Base-by-base conservation (phyloP, 495 filamentous ascomycete genomes). In the Penicillium turbatum region DNA sequence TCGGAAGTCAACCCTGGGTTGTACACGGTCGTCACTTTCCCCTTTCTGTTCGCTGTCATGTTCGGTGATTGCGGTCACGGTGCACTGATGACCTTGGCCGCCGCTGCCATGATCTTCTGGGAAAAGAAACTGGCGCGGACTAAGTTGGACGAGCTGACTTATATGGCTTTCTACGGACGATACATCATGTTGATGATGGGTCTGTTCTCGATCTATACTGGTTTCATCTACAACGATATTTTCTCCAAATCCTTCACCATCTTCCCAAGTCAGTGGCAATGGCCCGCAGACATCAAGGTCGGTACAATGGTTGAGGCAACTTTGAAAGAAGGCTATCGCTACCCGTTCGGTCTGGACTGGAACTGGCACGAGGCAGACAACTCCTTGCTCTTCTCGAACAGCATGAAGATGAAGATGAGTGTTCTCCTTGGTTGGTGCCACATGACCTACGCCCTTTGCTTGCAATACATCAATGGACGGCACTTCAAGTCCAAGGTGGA, bases 111-210 rank as follows among this genome's bases (percentile, higher is more conserved):
- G 91, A 96, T 97, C 57, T 90, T 92, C 75, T 96, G 83, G 74
- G 93, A 99, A 75, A 89, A 88, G 73, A 85, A 83, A 53, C 77
- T 98, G 38, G 64, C 60, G 13, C 89, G 89, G 62, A 87, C 90
- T 62, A 95, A 97, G 65, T 81, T 90, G 12, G 92, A 96, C 63
- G 93, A 99, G 69, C 77, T 97, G 30, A 93, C 95, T 60, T 86
- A 86, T 60, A 99, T 99, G 93, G 90, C 92, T 36, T 99, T 95
- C 76, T 99, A 95, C 61, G 93, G 93, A 57, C 87, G 93, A 51
- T 99, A 97, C 68, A 96, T 99, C 63, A 96, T 96, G 82, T 70
- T 99, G 45, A 86, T 97, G 81, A 97, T 99, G 92, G 90, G 92
- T 60, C 67, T 91, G 26, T 97, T 95, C 77, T 96, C 93, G 27